Conservation (phyloP, 495 filamentous ascomycete genomes). For the Hypoxylon fragiforme region DNA sequence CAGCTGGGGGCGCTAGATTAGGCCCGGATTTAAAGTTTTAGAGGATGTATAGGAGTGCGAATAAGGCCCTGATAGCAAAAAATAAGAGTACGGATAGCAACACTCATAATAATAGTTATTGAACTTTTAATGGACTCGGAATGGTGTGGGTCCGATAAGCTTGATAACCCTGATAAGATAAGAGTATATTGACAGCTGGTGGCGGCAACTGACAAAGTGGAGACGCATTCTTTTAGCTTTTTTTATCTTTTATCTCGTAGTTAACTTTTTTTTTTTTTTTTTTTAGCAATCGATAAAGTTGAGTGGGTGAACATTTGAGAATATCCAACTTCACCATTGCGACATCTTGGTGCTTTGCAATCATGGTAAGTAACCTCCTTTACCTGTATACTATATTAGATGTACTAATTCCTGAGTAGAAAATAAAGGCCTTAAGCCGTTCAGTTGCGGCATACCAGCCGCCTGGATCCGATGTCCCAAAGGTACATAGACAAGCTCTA, state of each 20-base stretch:
- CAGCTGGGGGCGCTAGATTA: too few relatives aligned
- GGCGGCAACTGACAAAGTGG: constrained; percentile 15
- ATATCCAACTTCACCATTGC: constrained; percentile 6
- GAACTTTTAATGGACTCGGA: too few relatives aligned
- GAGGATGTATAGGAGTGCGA: too few relatives aligned
- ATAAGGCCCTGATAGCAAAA: too few relatives aligned
- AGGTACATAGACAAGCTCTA: constrained; percentile 40
- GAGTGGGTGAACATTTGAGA: too few relatives aligned
- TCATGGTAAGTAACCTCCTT: constrained; percentile 16
- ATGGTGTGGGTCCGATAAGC: too few relatives aligned
- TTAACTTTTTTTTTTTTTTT: too few relatives aligned
- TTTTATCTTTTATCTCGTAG: too few relatives aligned
- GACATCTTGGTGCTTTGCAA: constrained; percentile 3
- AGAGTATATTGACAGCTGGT: neutral
- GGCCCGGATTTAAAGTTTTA: too few relatives aligned
- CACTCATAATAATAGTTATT: too few relatives aligned
- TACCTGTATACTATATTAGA: neutral
- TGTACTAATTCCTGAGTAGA: constrained; percentile 49
- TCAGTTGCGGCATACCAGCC: constrained; percentile 75
- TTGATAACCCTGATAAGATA: neutral
- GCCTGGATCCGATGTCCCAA: constrained; percentile 71
- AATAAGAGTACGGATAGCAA: too few relatives aligned
- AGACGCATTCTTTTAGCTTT: constrained; percentile 16
- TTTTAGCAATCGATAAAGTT: too few relatives aligned
- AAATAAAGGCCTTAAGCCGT: constrained; percentile 91